These are phyloP conservation scores for Fusarium hostae DNA, from an alignment of 2,329 filamentous ascomycete species.

Conservation along the genomic window DNA sequence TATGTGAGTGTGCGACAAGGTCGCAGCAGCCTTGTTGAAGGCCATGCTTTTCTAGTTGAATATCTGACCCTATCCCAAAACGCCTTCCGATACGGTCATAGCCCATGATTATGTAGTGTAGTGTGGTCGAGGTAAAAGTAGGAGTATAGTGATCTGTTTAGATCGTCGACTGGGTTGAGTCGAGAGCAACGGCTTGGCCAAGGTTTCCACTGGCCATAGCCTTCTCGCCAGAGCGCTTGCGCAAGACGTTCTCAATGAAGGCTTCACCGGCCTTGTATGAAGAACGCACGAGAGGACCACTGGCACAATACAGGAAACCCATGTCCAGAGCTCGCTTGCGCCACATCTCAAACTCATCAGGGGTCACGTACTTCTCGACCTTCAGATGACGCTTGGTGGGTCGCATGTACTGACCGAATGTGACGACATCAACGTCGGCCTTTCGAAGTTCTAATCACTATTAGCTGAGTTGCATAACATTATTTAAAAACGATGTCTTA, in stretches of 20 bases:
- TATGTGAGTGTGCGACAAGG: constrained; percentile 22
- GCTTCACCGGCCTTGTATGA: constrained; percentile 98
- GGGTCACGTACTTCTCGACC: constrained; percentile 94
- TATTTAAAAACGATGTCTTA: constrained; percentile 50
- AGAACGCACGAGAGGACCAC: constrained; percentile 89
- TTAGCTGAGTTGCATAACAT: constrained; percentile 19
- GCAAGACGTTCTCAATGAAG: constrained; percentile 97
- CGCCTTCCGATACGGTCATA: constrained; percentile 43
- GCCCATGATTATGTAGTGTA: constrained; percentile 41
- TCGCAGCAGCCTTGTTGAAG: constrained; percentile 46
- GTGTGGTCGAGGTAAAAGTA: constrained; percentile 21
- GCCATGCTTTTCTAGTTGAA: constrained; percentile 46
- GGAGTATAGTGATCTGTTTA: constrained; percentile 21
- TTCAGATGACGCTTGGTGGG: constrained; percentile 98
- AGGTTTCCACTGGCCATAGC: constrained; percentile 49
- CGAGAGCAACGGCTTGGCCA: constrained; percentile 54
- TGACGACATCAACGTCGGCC: constrained; percentile 90
- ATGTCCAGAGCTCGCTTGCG: constrained; percentile 88
- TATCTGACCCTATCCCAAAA: constrained; percentile 39
- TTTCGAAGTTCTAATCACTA: constrained; percentile 74
- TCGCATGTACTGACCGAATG: constrained; percentile 99
- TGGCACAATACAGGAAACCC: constrained; percentile 97
- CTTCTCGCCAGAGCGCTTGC: constrained; percentile 74
- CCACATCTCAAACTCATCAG: constrained; percentile 92
- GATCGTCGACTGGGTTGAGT: constrained; percentile 44